A percentile compares a stretch with the other conserved stretches of the same genome.
These are phyloP conservation scores for Erythrobasidium hasegawianum DNA, from an alignment of 1,284 basidiomycete genomes.

Conservation along the genomic window DNA sequence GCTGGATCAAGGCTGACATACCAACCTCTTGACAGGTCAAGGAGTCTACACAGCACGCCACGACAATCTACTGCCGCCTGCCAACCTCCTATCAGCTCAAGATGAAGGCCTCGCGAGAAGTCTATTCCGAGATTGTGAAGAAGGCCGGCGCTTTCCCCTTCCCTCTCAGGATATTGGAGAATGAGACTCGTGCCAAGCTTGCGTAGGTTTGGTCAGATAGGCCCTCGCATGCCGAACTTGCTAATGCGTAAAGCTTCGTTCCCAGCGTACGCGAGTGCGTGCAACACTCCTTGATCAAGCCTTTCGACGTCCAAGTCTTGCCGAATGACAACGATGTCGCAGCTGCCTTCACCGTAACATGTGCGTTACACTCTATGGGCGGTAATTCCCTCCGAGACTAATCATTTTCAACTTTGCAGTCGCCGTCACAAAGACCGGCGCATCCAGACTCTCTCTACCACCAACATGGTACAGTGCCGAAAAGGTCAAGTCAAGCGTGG, in stretches of 20 bases:
- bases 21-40: conserved; percentile 34
- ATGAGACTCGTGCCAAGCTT: conserved; percentile 91
- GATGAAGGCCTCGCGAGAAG: conserved; percentile 91
- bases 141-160: conserved; percentile 98
- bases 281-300: conserved; percentile 82
- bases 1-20: too few relatives aligned
- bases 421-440: conserved; percentile 46
- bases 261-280: conserved; percentile 88
- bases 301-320: conserved; percentile 67
- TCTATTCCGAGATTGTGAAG: conserved; percentile 95
- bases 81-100: conserved; percentile 82
- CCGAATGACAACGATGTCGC: conserved; percentile 6
- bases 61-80: conserved; percentile 60
- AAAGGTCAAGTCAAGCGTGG: conserved; percentile 80
- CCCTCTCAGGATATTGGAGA: conserved; percentile 87
- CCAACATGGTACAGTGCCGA: conserved; percentile 90
- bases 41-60: conserved; percentile 29
- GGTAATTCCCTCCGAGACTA: too few relatives aligned
- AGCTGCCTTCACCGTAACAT: conserved; percentile 19
- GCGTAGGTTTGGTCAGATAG: conserved; percentile 51
- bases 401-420: conserved; percentile 25
- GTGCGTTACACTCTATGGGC: conserved; percentile 32
- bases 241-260: neutral
- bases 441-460: conserved; percentile 50
- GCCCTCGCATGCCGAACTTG: neutral